phyloP scores from a whole-genome alignment of 2,329 filamentous ascomycete species.

The Alternaria viburni region DNA sequence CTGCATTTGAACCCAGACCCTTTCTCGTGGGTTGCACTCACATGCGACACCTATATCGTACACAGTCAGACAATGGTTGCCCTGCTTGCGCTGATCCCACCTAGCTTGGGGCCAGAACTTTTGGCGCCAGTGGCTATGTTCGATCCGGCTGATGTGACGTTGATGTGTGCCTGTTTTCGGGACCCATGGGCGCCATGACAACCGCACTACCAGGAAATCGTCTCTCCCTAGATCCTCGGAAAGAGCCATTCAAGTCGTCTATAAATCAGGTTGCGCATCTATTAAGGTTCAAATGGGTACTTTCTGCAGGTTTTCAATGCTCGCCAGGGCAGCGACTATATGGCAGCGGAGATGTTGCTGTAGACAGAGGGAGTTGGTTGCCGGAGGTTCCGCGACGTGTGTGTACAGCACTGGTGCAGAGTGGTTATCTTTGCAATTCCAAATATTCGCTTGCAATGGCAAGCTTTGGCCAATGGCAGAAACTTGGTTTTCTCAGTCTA shows the following conservation, averaged over 20 bases:
- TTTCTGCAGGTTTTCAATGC: not conserved
- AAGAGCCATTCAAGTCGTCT: not conserved
- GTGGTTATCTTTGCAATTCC: not conserved
- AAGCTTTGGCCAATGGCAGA: conserved; percentile 3
- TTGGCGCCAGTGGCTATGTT: conserved; percentile 19
- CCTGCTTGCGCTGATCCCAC: not conserved
- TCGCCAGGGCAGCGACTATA: not conserved
- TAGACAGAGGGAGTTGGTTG: not conserved
- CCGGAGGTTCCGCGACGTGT: not conserved
- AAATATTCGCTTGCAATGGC: not conserved
- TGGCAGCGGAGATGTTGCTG: not conserved
- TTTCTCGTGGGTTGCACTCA: not conserved
- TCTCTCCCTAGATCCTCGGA: not conserved
- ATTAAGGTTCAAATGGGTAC: not conserved
- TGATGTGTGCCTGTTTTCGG: conserved; percentile 6
- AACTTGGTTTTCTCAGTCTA: conserved; percentile 1
- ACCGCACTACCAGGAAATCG: conserved; percentile 11
- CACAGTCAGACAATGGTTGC: not conserved
- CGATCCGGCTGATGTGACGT: conserved; percentile 20
- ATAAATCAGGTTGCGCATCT: not conserved
- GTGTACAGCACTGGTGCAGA: not conserved
- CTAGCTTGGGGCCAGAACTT: not conserved
- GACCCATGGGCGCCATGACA: conserved; percentile 12
- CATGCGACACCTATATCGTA: not conserved
- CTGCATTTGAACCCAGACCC: not conserved